Percentiles rank a stretch among this genome's conserved stretches.
Conservation (phyloP, 2,329 filamentous ascomycete species). For the Beauveria scarabaeidicola region DNA sequence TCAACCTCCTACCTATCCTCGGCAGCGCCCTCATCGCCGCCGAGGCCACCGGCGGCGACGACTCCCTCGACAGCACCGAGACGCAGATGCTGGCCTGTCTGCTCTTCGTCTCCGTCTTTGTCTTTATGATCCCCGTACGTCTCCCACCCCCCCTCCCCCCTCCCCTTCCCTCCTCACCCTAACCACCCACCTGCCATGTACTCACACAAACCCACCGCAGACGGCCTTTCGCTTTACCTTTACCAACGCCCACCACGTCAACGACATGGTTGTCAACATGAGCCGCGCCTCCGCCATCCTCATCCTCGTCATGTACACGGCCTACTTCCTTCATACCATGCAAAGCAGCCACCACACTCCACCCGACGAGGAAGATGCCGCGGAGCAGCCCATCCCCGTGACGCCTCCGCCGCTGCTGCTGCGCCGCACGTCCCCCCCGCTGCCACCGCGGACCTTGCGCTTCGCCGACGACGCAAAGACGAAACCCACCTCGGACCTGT, state of each 20-base stretch:
- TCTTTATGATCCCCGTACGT: conserved; percentile 29
- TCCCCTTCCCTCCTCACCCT: neutral
- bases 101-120: conserved; percentile 30
- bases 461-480: conserved; percentile 6
- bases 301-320: conserved; percentile 60
- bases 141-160: neutral
- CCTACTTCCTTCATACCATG: conserved; percentile 70
- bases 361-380: conserved; percentile 55
- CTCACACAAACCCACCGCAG: conserved; percentile 15
- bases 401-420: neutral
- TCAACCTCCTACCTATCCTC: conserved; percentile 65
- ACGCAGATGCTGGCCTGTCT: conserved; percentile 28
- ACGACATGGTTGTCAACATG: conserved; percentile 57
- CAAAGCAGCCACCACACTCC: conserved; percentile 47
- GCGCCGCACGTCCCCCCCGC: neutral
- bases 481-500: neutral
- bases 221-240: conserved; percentile 43
- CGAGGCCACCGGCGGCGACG: conserved; percentile 59
- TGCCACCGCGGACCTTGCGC: conserved; percentile 18
- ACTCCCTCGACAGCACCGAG: conserved; percentile 31
- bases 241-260: conserved; percentile 45
- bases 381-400: conserved; percentile 31
- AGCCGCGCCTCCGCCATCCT: conserved; percentile 72
- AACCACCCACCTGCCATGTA: too few relatives aligned
- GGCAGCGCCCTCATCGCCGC: conserved; percentile 68